phyloP scores from a whole-genome alignment of 2,329 filamentous ascomycete genomes.

The Cadophora gregata region DNA sequence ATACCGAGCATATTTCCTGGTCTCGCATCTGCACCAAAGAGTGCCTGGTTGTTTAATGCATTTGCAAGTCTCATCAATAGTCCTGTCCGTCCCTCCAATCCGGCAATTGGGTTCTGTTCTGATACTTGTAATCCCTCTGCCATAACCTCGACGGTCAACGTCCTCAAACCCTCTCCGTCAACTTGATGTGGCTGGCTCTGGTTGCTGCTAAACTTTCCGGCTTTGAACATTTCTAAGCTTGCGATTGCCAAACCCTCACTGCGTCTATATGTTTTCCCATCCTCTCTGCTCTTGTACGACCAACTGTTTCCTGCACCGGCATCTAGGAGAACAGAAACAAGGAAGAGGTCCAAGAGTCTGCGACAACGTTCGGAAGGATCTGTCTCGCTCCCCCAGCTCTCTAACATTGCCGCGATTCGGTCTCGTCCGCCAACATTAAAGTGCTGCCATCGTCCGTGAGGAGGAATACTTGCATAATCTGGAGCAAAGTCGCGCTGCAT shows the following conservation, averaged over 20 bases:
- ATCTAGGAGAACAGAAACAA: constrained; percentile 82
- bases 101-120: constrained; percentile 80
- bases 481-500: constrained; percentile 71
- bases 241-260: constrained; percentile 87
- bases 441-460: constrained; percentile 86
- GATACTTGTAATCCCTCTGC: constrained; percentile 85
- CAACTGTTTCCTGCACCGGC: constrained; percentile 89
- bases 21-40: constrained; percentile 82
- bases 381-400: constrained; percentile 70
- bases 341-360: constrained; percentile 77
- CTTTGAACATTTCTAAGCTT: constrained; percentile 90
- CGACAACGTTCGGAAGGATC: constrained; percentile 77
- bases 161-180: constrained; percentile 79
- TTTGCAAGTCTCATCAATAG: constrained; percentile 77
- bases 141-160: constrained; percentile 75
- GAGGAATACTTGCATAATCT: constrained; percentile 75
- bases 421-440: constrained; percentile 82
- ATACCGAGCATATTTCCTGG: constrained; percentile 94
- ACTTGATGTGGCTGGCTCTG: constrained; percentile 84
- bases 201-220: constrained; percentile 85
- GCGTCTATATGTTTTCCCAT: constrained; percentile 79
- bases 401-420: constrained; percentile 72
- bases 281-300: constrained; percentile 92
- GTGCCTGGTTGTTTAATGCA: constrained; percentile 78
- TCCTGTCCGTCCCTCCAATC: constrained; percentile 82